phyloP scores from a whole-genome alignment of 768 basidiomycete species.

The Boletus fagicola region DNA sequence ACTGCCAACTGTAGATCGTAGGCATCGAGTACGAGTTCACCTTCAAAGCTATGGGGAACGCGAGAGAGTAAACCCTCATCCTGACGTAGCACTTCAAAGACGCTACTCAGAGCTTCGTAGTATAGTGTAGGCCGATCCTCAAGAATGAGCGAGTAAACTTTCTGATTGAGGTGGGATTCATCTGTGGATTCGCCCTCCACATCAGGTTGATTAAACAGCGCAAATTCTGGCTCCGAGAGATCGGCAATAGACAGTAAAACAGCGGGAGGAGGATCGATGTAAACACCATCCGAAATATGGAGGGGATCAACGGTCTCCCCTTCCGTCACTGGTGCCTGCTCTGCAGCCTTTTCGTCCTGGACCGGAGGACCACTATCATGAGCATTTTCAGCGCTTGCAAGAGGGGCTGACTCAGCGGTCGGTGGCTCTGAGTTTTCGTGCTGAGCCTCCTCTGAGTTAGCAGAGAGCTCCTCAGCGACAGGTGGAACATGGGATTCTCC shows the following conservation, averaged over 20 bases:
- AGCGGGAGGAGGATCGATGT: conserved; percentile 72
- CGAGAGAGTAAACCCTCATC: conserved; percentile 49
- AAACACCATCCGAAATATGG: conserved; percentile 64
- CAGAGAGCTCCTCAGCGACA: conserved; percentile 3
- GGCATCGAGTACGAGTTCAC: conserved; percentile 69
- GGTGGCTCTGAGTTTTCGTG: conserved; percentile 10
- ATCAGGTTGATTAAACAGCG: conserved; percentile 56
- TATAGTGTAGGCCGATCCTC: conserved; percentile 67
- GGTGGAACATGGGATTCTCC: conserved; percentile 2
- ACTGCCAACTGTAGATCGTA: conserved; percentile 62
- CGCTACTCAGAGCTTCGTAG: conserved; percentile 67
- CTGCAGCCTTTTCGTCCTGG: conserved; percentile 15
- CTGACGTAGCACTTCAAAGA: conserved; percentile 71
- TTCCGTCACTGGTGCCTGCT: conserved; percentile 9
- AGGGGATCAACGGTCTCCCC: conserved; percentile 42
- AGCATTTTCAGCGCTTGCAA: conserved; percentile 5
- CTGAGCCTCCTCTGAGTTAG: conserved; percentile 10
- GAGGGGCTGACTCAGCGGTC: conserved; percentile 11
- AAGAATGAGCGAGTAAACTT: conserved; percentile 47
- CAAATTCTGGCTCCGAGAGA: conserved; percentile 41
- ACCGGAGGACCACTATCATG: background rate
- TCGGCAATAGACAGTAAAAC: conserved; percentile 51
- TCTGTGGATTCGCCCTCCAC: conserved; percentile 25
- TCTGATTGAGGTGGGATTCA: conserved; percentile 17
- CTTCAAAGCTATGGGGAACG: conserved; percentile 48